phyloP scores from a whole-genome alignment of 169 alveolate genomes.

The Prorocentrum cordatum region DNA sequence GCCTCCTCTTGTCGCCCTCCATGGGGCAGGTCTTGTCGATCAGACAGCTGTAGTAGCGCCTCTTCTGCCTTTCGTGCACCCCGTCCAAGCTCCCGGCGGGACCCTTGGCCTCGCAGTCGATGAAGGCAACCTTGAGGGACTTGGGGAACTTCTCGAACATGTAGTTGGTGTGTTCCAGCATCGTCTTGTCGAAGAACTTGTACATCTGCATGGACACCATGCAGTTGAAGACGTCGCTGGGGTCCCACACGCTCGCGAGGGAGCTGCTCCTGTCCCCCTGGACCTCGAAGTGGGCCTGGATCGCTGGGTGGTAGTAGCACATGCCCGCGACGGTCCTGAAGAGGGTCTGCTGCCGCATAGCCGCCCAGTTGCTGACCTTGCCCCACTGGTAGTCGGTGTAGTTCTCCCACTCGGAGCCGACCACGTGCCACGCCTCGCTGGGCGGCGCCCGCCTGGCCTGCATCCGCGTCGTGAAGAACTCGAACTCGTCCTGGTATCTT shows the following conservation, averaged over 20 bases:
- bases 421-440: conserved; percentile 19
- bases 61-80: background rate
- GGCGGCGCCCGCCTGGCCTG: background rate
- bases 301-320: conserved; percentile 6
- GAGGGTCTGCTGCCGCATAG: conserved; percentile 28
- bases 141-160: background rate
- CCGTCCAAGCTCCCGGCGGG: background rate
- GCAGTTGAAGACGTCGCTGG: conserved; percentile 22
- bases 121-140: conserved; percentile 29
- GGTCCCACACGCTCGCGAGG: background rate
- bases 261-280: background rate
- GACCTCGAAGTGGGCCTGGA: conserved; percentile 10
- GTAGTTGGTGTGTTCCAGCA: background rate
- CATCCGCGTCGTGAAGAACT: conserved; percentile 14
- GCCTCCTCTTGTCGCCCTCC: conserved; percentile 8
- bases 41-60: conserved; percentile 51
- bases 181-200: background rate
- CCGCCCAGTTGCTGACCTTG: background rate
- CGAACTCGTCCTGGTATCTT: conserved; percentile 27
- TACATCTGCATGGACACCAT: conserved; percentile 42
- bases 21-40: background rate
- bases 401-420: background rate
- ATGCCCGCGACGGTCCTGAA: conserved; percentile 38
- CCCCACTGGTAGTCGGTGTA: background rate
- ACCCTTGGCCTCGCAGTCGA: conserved; percentile 3